Evolutionary conservation across 2,329 filamentous ascomycete genomes (phyloP).

Genomic region (Phaeosphaeriaceae sp.): DNA sequence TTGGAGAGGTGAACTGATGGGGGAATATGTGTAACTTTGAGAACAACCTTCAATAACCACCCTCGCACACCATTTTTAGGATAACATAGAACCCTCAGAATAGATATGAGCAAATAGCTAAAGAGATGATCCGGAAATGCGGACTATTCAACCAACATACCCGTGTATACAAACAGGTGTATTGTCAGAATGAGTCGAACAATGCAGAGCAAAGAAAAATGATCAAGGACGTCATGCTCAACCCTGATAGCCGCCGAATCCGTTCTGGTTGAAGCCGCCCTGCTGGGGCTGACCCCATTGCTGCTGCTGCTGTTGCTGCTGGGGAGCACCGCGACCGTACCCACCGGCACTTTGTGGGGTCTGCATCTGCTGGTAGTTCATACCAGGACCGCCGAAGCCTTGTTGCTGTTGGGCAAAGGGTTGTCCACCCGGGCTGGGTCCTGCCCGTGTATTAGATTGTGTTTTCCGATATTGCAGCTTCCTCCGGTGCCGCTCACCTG

Average conservation of each 20-base stretch:
- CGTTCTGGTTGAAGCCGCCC: constrained; percentile 58
- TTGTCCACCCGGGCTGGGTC: constrained; percentile 65
- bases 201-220: constrained; percentile 37
- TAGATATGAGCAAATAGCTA: constrained; percentile 42
- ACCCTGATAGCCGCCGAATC: constrained; percentile 66
- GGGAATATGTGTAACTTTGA: background rate
- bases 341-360: constrained; percentile 74
- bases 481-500: constrained; percentile 54
- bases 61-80: constrained; percentile 33
- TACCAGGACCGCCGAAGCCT: constrained; percentile 69
- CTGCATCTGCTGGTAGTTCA: constrained; percentile 52
- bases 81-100: constrained; percentile 33
- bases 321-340: constrained; percentile 76
- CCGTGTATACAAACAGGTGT: constrained; percentile 44
- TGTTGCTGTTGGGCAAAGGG: constrained; percentile 61
- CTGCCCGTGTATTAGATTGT: constrained; percentile 51
- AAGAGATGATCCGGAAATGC: constrained; percentile 39
- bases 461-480: constrained; percentile 45
- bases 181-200: constrained; percentile 39
- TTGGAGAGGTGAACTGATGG: constrained; percentile 12
- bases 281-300: constrained; percentile 60
- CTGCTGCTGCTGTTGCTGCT: constrained; percentile 58
- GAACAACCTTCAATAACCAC: constrained; percentile 17
- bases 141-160: constrained; percentile 45
- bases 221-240: constrained; percentile 44